Conservation (phyloP, 768 basidiomycete genomes). For the Polyporus arcularius region DNA sequence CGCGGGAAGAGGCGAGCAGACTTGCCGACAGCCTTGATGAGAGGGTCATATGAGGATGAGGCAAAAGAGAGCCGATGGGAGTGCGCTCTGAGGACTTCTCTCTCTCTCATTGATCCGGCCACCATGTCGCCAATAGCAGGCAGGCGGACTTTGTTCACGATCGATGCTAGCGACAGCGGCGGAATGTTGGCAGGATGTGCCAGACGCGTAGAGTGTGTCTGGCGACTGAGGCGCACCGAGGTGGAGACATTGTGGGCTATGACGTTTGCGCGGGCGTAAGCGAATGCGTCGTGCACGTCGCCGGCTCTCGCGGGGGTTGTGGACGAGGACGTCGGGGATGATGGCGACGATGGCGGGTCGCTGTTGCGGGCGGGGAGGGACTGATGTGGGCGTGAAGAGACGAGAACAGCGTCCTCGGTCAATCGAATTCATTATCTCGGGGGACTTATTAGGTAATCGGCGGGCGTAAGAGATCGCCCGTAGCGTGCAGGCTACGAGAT, state of each 20-base stretch:
- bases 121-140: slow-evolving; percentile 5
- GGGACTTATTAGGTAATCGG: slow-evolving; percentile 14
- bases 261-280: not conserved
- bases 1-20: not conserved
- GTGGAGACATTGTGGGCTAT: not conserved
- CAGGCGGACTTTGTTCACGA: not conserved
- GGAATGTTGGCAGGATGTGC: not conserved
- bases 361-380: not conserved
- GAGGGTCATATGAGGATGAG: slow-evolving; percentile 24
- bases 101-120: slow-evolving; percentile 13
- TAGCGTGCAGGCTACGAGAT: slow-evolving; percentile 32
- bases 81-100: slow-evolving; percentile 17
- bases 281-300: too few relatives aligned
- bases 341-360: not conserved
- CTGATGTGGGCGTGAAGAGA: too few relatives aligned
- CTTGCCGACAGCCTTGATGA: slow-evolving; percentile 25
- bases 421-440: not conserved
- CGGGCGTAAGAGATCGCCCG: slow-evolving; percentile 14
- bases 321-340: too few relatives aligned
- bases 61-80: slow-evolving; percentile 20
- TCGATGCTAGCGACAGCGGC: not conserved
- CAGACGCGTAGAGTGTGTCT: slow-evolving; percentile 1
- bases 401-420: not conserved
- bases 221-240: too few relatives aligned
- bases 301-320: too few relatives aligned